These are phyloP conservation scores for Globisporangium takayamanum DNA, from an alignment of 352 stramenopile species.

Conservation along the genomic window DNA sequence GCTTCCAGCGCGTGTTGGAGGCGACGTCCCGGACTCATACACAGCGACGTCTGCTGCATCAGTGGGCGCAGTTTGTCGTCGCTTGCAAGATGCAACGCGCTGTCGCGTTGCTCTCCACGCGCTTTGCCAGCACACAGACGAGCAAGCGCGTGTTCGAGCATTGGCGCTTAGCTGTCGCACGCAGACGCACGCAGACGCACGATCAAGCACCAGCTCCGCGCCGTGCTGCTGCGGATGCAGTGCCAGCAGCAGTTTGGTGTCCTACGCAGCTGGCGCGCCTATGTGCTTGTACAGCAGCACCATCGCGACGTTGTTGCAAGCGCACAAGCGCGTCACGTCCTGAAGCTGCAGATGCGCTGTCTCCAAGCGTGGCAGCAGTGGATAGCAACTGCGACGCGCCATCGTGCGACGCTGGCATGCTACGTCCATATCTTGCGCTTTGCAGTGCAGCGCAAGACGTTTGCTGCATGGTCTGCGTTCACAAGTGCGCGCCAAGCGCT, in stretches of 20 bases:
- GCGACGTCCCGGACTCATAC: conserved; percentile 11
- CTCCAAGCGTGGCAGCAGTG: conserved; percentile 23
- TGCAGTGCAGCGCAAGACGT: conserved; percentile 27
- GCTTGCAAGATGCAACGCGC: conserved; percentile 24
- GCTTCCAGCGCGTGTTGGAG: conserved; percentile 23
- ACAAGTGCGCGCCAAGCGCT: conserved; percentile 12
- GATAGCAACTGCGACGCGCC: not conserved
- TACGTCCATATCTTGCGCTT: conserved; percentile 38
- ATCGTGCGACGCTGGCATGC: conserved; percentile 18
- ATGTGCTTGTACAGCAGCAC: conserved; percentile 9
- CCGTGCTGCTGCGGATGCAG: conserved; percentile 23
- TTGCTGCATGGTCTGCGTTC: conserved; percentile 30
- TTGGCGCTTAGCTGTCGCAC: conserved; percentile 18
- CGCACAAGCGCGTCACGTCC: not conserved
- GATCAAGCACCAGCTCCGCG: conserved; percentile 18
- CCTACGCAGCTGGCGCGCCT: conserved; percentile 12
- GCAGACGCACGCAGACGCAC: not conserved
- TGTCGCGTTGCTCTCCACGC: conserved; percentile 20
- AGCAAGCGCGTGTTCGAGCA: conserved; percentile 14
- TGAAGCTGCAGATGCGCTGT: not conserved
- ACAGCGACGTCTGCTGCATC: conserved; percentile 13
- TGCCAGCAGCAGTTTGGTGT: conserved; percentile 17
- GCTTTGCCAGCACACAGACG: conserved; percentile 16
- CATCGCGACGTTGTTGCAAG: conserved; percentile 2
- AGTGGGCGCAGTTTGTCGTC: conserved; percentile 26